Evolutionary conservation across 225 moss, liverwort and hornwort species (phyloP), one percentile per base, ranked within the genome.

Genomic region (Antitrichia curtipendula): DNA sequence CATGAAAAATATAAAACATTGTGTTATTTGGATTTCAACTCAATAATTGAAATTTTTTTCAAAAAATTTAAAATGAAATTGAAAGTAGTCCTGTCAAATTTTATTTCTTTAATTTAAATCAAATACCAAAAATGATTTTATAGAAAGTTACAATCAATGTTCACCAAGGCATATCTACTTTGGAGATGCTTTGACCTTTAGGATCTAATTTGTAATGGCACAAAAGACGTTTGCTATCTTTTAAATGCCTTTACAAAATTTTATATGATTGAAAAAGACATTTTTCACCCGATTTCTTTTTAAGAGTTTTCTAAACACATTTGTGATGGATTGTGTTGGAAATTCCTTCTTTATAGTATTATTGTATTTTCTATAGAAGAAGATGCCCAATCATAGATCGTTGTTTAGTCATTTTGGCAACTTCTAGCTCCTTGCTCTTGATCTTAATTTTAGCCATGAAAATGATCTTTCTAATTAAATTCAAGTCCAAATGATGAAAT

Each of bases 171-270:
- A 62, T 8, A 62, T 62, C 32, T 1, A 32, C 17, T 63, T 63
- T 17, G 8, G 5, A 1, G 32, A 9, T 17, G 16, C 16, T 32
- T 0, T 0, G 2, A 62, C 5, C 16, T 16, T 5, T 32, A 62
- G 32, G 32, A 32, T 63, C 32, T 34, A 18, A 34, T 1, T 1
- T 18, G 0, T 22, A 64, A 34, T 34, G 10, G 34, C 18, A 34
- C 1, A 18, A 1, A 63, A 2, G 16, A 29, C 5, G 1, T 32
- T 16, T 63, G 16, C 4, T 8, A 2, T 9, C 63, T 5, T 63
- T 63, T 17, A 9, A 8, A 63, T 63, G 63, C 9, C 8, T 63
- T 32, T 1, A 5, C 11, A n/a, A 66, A 65, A 66, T n/a, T 12
- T 4, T 68, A 13, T 38, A 23, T 12, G 23, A 38, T 13, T 23